Evolutionary conservation across 139 green algal genomes (phyloP).

Genomic region (Raphidocelis subcapitata): DNA sequence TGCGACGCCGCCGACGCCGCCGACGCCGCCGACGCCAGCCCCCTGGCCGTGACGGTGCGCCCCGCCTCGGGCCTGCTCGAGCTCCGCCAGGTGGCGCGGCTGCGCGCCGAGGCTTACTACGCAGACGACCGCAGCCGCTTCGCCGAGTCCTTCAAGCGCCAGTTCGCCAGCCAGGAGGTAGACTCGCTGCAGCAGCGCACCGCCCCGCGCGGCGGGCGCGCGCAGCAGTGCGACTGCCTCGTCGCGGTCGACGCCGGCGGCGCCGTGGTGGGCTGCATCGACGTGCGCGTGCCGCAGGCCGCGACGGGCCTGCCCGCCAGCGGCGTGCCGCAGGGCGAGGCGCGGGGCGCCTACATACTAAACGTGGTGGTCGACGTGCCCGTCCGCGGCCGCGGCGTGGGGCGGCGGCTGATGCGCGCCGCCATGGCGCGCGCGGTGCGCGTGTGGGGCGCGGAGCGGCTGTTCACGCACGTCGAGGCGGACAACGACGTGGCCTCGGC

Average conservation of each 20-base stretch:
- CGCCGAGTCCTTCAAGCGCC: conserved; percentile 47
- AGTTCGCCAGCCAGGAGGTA: conserved; percentile 55
- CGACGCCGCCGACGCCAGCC: neutral
- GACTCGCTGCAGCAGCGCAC: conserved; percentile 48
- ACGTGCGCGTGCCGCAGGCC: conserved; percentile 42
- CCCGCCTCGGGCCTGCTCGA: conserved; percentile 4
- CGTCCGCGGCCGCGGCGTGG: conserved; percentile 41
- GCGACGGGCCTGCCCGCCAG: neutral
- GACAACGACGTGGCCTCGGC: conserved; percentile 45
- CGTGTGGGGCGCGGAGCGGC: conserved; percentile 23
- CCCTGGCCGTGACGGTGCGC: neutral
- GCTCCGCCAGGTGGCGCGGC: conserved; percentile 34
- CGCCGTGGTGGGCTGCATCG: conserved; percentile 52
- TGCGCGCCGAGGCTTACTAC: conserved; percentile 51
- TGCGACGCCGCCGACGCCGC: neutral
- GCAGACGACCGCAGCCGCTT: conserved; percentile 48
- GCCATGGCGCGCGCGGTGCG: conserved; percentile 44
- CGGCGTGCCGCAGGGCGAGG: conserved; percentile 24
- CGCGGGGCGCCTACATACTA: conserved; percentile 46
- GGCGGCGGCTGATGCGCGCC: conserved; percentile 41
- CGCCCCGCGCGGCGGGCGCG: neutral
- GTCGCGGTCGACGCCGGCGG: conserved; percentile 5
- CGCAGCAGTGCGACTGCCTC: conserved; percentile 45
- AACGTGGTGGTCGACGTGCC: conserved; percentile 57
- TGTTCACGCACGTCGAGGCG: conserved; percentile 60